Base-by-base conservation (phyloP, 176 grass and related monocot genomes). In the Bothriochloa decipiens region DNA sequence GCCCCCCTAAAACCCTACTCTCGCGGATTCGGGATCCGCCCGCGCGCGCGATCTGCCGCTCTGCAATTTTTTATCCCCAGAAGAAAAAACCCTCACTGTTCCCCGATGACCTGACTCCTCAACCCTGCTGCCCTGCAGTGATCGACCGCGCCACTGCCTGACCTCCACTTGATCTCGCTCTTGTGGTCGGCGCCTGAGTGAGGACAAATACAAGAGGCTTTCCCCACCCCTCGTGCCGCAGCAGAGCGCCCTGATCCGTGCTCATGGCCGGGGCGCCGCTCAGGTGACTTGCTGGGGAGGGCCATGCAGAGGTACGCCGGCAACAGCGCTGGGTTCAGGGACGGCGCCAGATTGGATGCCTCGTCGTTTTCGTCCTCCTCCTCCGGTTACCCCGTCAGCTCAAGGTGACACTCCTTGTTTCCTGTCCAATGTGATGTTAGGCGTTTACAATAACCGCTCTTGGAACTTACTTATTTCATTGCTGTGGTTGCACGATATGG, bases 291-390 rank as follows among this genome's bases (percentile, higher is more conserved):
- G 85, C 90, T 47, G 36, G 92, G 75, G 1, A 86, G 0, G 86
- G 86, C 86, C 63, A 98, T 98, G 95, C 95, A 98, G 82, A 93
- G 95, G 88, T 93, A 91, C 80, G 73, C 91, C 58, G 81, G 85
- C 87, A 87, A 78, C 86, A 91, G 66, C 68, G 65, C 91, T 74
- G 92, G 90, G n/a, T 87, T 88, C 64, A 47, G 90, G 74, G 92
- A 92, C 7, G 92, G 65, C 83, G 65, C 88, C 3, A 86, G 92
- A 77, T n/a, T 72, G 27, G 94, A 94, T 8, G 39, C 28, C 25
- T 92, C 94, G 6, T 61, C 91, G 11, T 95, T 90, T 83, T 76
- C 91, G 11, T 95, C 62, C 62, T 65, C 62, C 74, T 35, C 92
- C 11, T 62, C 91, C 7, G 91, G 67, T 86, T 95, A 92, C 82